Evolutionary conservation across 768 basidiomycete genomes (phyloP).

Genomic region (Suillus variegatus): DNA sequence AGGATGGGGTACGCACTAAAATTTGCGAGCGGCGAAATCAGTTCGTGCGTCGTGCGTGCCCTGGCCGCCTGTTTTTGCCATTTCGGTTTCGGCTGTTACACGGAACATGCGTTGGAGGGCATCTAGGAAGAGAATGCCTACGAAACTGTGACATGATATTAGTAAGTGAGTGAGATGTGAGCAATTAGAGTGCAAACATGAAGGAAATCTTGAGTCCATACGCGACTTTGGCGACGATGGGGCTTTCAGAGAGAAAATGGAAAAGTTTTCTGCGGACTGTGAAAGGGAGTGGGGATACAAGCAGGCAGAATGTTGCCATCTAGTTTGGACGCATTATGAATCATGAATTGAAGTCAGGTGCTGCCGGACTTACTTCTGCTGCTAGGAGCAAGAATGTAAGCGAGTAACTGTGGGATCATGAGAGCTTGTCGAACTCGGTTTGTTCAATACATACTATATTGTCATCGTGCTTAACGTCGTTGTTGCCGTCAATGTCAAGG

Average conservation of each 20-base stretch:
- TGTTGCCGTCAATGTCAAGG: background rate
- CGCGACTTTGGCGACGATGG: constrained; percentile 78
- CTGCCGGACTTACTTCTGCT: constrained; percentile 51
- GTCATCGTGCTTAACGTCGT: constrained; percentile 39
- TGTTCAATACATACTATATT: constrained; percentile 40
- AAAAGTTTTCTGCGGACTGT: constrained; percentile 69
- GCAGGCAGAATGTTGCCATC: constrained; percentile 83
- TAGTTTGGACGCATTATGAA: constrained; percentile 22
- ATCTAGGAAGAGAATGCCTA: constrained; percentile 86
- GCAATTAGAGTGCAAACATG: constrained; percentile 54
- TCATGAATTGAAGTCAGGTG: background rate
- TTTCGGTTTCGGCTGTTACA: constrained; percentile 68
- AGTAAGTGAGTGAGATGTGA: background rate
- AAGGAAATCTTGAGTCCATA: constrained; percentile 94
- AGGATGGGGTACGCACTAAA: constrained; percentile 66
- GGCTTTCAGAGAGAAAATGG: constrained; percentile 66
- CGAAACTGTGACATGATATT: constrained; percentile 52
- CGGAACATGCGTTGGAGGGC: constrained; percentile 93
- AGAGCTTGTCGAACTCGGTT: background rate
- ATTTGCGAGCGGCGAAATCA: constrained; percentile 88
- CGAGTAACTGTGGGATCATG: constrained; percentile 54
- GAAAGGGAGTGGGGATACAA: constrained; percentile 87
- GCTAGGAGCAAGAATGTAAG: constrained; percentile 82
- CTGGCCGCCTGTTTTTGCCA: constrained; percentile 56
- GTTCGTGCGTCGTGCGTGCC: constrained; percentile 62